phyloP scores from a whole-genome alignment of 2,329 filamentous ascomycete genomes.

The Diplodia mutila region DNA sequence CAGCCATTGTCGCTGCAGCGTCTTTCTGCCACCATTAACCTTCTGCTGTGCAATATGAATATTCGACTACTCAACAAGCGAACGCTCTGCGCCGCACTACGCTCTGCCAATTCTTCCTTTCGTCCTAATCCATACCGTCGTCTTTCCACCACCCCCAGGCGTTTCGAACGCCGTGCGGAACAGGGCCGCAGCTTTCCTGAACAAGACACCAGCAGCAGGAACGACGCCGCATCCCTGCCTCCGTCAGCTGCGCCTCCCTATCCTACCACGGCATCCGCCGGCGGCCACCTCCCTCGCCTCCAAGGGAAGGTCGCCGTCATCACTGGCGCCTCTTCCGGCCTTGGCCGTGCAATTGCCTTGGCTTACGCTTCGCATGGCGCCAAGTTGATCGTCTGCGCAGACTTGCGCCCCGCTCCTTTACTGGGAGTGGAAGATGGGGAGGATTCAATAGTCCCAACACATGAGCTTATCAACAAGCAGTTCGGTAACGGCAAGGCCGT shows the following conservation, averaged over 20 bases:
- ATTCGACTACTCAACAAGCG: not conserved
- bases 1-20: not conserved
- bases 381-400: slow-evolving; percentile 31
- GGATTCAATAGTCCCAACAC: slow-evolving; percentile 5
- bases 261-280: not conserved
- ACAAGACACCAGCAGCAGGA: not conserved
- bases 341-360: slow-evolving; percentile 35
- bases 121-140: not conserved
- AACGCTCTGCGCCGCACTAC: not conserved
- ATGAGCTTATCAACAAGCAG: slow-evolving; percentile 27
- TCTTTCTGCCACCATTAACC: not conserved
- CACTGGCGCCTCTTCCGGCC: slow-evolving; percentile 40
- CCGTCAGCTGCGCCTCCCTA: slow-evolving; percentile 2
- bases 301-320: slow-evolving; percentile 36
- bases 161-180: not conserved
- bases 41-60: not conserved
- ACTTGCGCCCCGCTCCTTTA: slow-evolving; percentile 24
- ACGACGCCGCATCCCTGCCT: not conserved
- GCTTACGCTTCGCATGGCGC: slow-evolving; percentile 28
- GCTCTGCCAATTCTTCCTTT: not conserved
- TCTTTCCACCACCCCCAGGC: not conserved
- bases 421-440: not conserved
- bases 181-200: slow-evolving; percentile 1
- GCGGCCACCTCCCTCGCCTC: slow-evolving; percentile 18
- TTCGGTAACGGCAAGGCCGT: slow-evolving; percentile 24